Conservation (phyloP, 345 rosid genomes). For the Salix purpurea region DNA sequence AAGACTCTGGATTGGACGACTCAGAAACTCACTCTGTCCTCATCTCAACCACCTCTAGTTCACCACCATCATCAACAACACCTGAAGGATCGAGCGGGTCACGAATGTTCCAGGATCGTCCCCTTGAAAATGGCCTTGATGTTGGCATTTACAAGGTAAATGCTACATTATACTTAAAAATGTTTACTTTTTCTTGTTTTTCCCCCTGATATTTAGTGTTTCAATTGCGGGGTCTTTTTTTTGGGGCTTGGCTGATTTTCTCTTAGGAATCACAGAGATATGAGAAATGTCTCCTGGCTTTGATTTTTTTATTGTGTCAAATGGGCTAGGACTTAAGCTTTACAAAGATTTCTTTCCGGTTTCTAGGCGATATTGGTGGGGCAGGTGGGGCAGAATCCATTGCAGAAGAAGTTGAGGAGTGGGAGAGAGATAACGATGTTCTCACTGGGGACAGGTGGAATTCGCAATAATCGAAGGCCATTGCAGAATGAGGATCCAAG, state of each 20-base stretch:
- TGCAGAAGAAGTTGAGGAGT: conserved; percentile 69
- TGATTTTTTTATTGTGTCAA: background rate
- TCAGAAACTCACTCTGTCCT: conserved; percentile 34
- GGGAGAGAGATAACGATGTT: conserved; percentile 58
- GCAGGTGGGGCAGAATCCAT: conserved; percentile 72
- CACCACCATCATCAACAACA: conserved; percentile 7
- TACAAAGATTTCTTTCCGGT: background rate
- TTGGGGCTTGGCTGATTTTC: background rate
- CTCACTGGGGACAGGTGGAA: conserved; percentile 82
- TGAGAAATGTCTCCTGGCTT: background rate
- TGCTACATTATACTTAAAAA: background rate
- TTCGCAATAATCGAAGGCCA: conserved; percentile 71
- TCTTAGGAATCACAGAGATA: background rate
- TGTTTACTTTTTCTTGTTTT: background rate
- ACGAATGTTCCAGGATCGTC: conserved; percentile 41
- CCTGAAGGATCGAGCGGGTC: conserved; percentile 17
- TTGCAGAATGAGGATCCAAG: conserved; percentile 64
- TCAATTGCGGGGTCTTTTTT: background rate
- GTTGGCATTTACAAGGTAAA: conserved; percentile 68
- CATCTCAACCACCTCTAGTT: conserved; percentile 12
- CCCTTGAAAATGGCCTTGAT: conserved; percentile 75
- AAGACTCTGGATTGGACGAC: conserved; percentile 19
- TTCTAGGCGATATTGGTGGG: conserved; percentile 88
- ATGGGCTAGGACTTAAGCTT: background rate
- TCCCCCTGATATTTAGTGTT: background rate